Evolutionary conservation across 1,284 basidiomycete species (phyloP).

Genomic region (Cerioporus squamosus): DNA sequence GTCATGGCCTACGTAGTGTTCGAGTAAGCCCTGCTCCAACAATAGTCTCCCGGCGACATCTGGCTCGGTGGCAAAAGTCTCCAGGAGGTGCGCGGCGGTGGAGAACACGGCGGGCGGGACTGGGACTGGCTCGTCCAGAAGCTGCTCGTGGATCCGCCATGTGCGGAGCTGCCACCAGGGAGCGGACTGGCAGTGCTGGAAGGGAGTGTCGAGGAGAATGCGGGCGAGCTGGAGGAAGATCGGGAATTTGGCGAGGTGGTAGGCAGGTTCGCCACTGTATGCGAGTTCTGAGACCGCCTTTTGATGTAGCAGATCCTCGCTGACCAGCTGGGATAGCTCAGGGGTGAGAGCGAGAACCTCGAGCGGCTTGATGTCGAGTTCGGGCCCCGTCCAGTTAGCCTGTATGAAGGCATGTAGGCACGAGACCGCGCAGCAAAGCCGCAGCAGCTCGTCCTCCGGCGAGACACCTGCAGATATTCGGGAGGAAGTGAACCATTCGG

Average conservation of each 20-base stretch:
- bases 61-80: constrained; percentile 44
- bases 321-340: constrained; percentile 36
- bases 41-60: constrained; percentile 75
- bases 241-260: constrained; percentile 82
- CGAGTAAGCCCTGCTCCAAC: constrained; percentile 82
- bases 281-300: constrained; percentile 81
- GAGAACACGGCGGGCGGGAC: constrained; percentile 54
- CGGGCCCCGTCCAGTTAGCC: constrained; percentile 96
- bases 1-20: constrained; percentile 79
- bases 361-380: constrained; percentile 66
- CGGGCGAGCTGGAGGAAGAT: constrained; percentile 81
- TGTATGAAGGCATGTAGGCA: constrained; percentile 92
- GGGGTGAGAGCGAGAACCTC: constrained; percentile 50
- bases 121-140: constrained; percentile 86
- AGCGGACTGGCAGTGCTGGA: constrained; percentile 49
- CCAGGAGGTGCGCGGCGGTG: constrained; percentile 53
- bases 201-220: constrained; percentile 64
- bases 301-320: constrained; percentile 61
- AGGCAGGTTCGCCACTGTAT: constrained; percentile 91
- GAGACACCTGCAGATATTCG: constrained; percentile 22
- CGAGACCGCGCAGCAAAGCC: constrained; percentile 75
- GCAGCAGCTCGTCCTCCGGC: constrained; percentile 57
- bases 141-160: constrained; percentile 77
- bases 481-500: constrained; percentile 39
- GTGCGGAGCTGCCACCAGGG: constrained; percentile 85